Conservation (phyloP, 495 filamentous ascomycete species). For the Rhypophila decipiens region DNA sequence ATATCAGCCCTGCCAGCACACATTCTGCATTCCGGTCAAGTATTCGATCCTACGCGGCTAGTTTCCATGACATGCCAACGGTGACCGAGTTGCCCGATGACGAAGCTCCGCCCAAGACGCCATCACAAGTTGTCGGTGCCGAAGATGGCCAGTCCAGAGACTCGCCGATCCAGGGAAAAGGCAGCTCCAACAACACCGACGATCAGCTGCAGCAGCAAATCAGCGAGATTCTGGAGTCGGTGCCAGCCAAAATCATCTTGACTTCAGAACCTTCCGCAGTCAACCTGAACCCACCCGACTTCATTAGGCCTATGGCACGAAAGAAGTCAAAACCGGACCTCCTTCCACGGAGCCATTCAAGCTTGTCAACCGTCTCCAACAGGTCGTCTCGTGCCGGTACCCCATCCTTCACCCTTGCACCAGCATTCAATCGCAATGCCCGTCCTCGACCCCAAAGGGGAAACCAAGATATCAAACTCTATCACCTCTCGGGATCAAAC, state of each 20-base stretch:
- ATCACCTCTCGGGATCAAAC: slow-evolving; percentile 80
- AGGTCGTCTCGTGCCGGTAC: slow-evolving; percentile 50
- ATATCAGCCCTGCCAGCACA: slow-evolving; percentile 36
- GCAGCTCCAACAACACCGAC: slow-evolving; percentile 35
- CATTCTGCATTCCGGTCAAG: slow-evolving; percentile 33
- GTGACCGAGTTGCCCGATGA: slow-evolving; percentile 28
- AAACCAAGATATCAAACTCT: slow-evolving; percentile 74
- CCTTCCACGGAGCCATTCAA: slow-evolving; percentile 36
- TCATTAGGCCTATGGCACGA: slow-evolving; percentile 33
- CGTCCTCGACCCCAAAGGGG: slow-evolving; percentile 37
- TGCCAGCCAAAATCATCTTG: slow-evolving; percentile 76
- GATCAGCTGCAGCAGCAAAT: slow-evolving; percentile 81
- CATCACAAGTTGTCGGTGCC: slow-evolving; percentile 10
- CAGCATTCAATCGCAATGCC: slow-evolving; percentile 42
- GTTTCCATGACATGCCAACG: slow-evolving; percentile 36
- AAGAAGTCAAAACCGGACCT: slow-evolving; percentile 27
- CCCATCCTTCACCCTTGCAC: slow-evolving; percentile 64
- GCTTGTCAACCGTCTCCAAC: slow-evolving; percentile 29
- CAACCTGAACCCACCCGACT: slow-evolving; percentile 43
- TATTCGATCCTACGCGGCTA: slow-evolving; percentile 34
- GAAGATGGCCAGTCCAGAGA: slow-evolving; percentile 26
- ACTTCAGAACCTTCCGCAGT: slow-evolving; percentile 44
- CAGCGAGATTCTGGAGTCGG: slow-evolving; percentile 68
- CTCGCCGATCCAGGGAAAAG: slow-evolving; percentile 25
- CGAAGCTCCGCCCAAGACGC: slow-evolving; percentile 20